These are phyloP conservation scores for Fennellomyces sp. DNA, from an alignment of 371 early-diverging fungal genomes.

Conservation along the genomic window DNA sequence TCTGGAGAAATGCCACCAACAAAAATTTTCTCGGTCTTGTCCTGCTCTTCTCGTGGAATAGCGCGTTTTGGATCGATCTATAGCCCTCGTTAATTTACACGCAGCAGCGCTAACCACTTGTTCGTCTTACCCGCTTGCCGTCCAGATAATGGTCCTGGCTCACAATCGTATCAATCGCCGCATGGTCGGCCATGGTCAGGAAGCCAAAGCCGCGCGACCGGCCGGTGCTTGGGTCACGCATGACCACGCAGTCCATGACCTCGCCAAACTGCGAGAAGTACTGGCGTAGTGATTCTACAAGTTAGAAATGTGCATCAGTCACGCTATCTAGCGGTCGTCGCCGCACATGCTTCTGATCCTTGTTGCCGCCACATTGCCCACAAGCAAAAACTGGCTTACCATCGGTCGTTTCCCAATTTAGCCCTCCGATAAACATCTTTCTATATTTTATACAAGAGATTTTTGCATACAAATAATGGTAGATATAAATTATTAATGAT, in stretches of 20 bases:
- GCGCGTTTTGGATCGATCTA: constrained; percentile 91
- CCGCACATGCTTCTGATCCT: too few relatives aligned
- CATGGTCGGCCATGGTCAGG: constrained; percentile 76
- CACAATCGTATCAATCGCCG: constrained; percentile 73
- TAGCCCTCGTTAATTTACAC: not conserved
- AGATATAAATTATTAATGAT: not conserved
- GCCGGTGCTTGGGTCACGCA: constrained; percentile 81
- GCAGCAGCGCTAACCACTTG: not conserved
- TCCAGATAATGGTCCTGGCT: constrained; percentile 79
- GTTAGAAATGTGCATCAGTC: constrained; percentile 4
- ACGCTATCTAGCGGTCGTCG: not conserved
- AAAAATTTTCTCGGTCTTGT: constrained; percentile 88
- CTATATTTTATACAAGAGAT: constrained; percentile 34
- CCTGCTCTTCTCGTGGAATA: constrained; percentile 79
- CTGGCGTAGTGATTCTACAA: constrained; percentile 66
- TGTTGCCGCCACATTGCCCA: too few relatives aligned
- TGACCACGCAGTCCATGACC: constrained; percentile 77
- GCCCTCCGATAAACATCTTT: constrained; percentile 92
- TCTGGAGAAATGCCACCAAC: constrained; percentile 87
- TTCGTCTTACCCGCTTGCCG: constrained; percentile 74
- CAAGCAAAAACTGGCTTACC: constrained; percentile 48
- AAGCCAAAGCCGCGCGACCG: constrained; percentile 93
- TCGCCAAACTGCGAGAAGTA: constrained; percentile 81
- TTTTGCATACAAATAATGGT: constrained; percentile 9
- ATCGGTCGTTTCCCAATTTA: constrained; percentile 92